A percentile compares a stretch with the other conserved stretches of the same genome.
Evolutionary conservation across 2,329 filamentous ascomycete species (phyloP).

Genomic region (Fusarium metavorans): DNA sequence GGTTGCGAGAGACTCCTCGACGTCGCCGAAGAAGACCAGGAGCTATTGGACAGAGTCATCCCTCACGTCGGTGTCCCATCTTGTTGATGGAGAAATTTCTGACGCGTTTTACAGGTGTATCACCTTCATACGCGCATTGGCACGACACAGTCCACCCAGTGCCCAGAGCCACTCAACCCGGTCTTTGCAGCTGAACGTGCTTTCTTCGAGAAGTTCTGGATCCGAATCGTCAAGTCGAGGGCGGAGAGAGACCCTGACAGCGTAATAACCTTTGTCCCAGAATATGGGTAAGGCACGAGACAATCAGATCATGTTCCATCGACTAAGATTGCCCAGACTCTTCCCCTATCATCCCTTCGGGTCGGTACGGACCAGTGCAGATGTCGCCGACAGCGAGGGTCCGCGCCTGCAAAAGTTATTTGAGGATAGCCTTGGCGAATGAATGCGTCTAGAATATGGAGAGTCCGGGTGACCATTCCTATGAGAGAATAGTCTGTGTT

Average conservation of each 20-base stretch:
- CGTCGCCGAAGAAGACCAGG: neutral
- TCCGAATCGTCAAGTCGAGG: neutral
- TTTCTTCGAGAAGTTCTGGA: constrained; percentile 49
- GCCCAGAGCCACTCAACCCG: constrained; percentile 49
- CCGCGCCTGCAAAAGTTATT: constrained; percentile 39
- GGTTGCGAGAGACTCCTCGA: neutral
- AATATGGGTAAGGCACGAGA: neutral
- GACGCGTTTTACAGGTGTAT: constrained; percentile 40
- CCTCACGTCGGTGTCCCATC: neutral
- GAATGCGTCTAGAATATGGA: neutral
- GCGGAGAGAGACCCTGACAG: neutral
- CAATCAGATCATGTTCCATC: neutral
- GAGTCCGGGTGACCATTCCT: neutral
- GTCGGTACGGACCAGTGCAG: constrained; percentile 28
- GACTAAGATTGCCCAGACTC: constrained; percentile 23
- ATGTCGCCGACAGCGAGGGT: constrained; percentile 44
- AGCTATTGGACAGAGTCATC: neutral
- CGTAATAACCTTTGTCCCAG: neutral
- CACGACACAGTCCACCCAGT: constrained; percentile 52
- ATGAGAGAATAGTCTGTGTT: neutral
- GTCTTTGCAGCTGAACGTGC: constrained; percentile 44
- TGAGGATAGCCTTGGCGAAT: constrained; percentile 6
- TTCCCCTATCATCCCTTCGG: constrained; percentile 44
- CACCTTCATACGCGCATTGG: constrained; percentile 52
- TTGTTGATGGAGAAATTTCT: neutral